These are phyloP conservation scores for Pyrus bretschneideri DNA, from an alignment of 306 rosid species.

Conservation along the genomic window DNA sequence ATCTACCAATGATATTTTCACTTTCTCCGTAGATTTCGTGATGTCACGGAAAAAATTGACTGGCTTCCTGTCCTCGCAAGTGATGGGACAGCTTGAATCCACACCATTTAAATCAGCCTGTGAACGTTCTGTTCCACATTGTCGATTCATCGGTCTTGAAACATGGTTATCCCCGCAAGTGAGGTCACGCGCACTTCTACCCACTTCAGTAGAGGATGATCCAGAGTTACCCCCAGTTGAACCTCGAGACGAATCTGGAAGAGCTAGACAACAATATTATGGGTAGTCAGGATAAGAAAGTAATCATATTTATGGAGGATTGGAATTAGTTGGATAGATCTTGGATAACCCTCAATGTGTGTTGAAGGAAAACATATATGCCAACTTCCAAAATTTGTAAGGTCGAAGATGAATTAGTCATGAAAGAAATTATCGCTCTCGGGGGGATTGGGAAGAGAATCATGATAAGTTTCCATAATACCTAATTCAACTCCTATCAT, in stretches of 20 bases:
- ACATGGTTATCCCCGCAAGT: neutral
- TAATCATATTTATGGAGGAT: neutral
- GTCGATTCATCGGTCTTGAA: constrained; percentile 5
- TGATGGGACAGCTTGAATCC: constrained; percentile 15
- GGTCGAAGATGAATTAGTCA: too few species aligned
- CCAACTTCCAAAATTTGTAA: too few species aligned
- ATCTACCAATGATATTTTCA: constrained; percentile 54
- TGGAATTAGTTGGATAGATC: too few species aligned
- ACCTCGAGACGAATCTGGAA: constrained; percentile 13
- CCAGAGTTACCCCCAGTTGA: constrained; percentile 5
- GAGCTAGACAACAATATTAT: constrained; percentile 7
- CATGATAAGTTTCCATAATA: too few species aligned
- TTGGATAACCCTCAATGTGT: too few species aligned
- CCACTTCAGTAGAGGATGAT: constrained; percentile 5
- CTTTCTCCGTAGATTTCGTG: constrained; percentile 68
- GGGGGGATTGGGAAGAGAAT: too few species aligned
- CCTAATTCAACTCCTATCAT: too few species aligned
- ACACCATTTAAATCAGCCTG: constrained; percentile 5
- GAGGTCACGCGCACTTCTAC: neutral
- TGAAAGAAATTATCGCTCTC: too few species aligned
- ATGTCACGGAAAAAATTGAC: constrained; percentile 38
- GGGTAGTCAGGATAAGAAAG: neutral
- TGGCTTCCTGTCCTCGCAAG: constrained; percentile 18
- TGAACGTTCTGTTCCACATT: neutral
- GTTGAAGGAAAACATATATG: too few species aligned